Percentiles rank a stretch among this genome's conserved stretches.
Conservation (phyloP, 1,284 basidiomycete genomes). For the Coniferiporia sulphurascens region DNA sequence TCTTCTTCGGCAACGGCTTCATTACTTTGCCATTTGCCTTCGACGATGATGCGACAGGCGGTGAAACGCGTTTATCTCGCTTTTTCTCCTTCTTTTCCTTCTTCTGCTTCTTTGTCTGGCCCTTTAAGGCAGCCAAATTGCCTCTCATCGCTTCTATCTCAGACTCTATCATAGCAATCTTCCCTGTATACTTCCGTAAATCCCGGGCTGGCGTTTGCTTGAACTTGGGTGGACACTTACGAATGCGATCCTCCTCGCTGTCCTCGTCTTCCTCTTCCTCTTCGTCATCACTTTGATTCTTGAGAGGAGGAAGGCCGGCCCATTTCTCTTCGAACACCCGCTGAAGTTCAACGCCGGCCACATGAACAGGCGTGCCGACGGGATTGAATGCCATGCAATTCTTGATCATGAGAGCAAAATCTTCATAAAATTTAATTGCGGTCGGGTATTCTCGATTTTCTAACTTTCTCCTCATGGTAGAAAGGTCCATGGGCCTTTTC, state of each 20-base stretch:
- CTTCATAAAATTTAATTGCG: constrained; percentile 78
- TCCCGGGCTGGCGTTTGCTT: not conserved
- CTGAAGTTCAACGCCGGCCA: constrained; percentile 77
- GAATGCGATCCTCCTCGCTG: constrained; percentile 38
- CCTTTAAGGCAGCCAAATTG: constrained; percentile 57
- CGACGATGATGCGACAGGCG: constrained; percentile 56
- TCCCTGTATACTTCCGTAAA: constrained; percentile 37
- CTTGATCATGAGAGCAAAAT: constrained; percentile 90
- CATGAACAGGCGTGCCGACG: constrained; percentile 79
- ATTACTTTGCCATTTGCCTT: constrained; percentile 44
- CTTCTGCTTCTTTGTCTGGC: constrained; percentile 44
- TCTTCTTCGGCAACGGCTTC: constrained; percentile 46
- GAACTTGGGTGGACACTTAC: constrained; percentile 36
- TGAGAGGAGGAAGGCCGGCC: constrained; percentile 69
- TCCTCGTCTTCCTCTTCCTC: constrained; percentile 50
- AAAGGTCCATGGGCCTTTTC: constrained; percentile 93
- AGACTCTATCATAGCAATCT: constrained; percentile 61
- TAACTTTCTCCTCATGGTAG: constrained; percentile 84
- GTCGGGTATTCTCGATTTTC: constrained; percentile 71
- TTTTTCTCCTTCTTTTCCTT: constrained; percentile 65
- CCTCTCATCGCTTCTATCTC: constrained; percentile 70
- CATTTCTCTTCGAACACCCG: constrained; percentile 90
- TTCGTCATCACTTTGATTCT: constrained; percentile 34
- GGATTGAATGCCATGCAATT: constrained; percentile 96
- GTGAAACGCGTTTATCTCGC: constrained; percentile 37